A percentile compares a stretch with the other conserved stretches of the same genome.
Evolutionary conservation across 306 rosid species (phyloP).

Genomic region (Rubus idaeus): DNA sequence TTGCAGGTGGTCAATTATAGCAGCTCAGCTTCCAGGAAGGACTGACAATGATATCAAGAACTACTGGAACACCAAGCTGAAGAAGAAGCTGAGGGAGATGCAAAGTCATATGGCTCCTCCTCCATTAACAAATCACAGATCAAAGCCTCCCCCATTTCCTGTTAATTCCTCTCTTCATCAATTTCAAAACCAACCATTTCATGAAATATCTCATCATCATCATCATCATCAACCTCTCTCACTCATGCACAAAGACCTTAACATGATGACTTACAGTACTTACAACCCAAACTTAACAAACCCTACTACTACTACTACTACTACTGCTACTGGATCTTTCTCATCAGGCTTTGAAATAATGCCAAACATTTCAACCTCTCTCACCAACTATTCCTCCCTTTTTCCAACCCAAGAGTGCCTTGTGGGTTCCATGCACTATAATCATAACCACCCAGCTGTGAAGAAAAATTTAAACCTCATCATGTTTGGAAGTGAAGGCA

Average conservation of each 20-base stretch:
- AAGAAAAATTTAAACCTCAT: slow-evolving; percentile 34
- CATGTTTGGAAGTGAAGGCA: slow-evolving; percentile 70
- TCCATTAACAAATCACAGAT: not conserved
- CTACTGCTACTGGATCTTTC: slow-evolving; percentile 24
- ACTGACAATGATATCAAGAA: slow-evolving; percentile 95
- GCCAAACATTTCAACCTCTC: slow-evolving; percentile 28
- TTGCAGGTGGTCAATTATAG: slow-evolving; percentile 93
- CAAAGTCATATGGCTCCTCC: slow-evolving; percentile 24
- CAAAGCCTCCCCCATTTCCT: slow-evolving; percentile 32
- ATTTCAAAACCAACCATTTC: slow-evolving; percentile 18
- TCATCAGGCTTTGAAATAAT: slow-evolving; percentile 31
- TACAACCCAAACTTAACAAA: slow-evolving; percentile 18
- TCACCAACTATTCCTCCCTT: slow-evolving; percentile 31
- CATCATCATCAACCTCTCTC: slow-evolving; percentile 19
- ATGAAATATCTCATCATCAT: not conserved
- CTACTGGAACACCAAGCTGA: slow-evolving; percentile 96
- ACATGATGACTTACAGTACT: slow-evolving; percentile 7
- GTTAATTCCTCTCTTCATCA: not conserved
- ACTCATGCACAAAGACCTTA: slow-evolving; percentile 26
- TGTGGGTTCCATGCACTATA: slow-evolving; percentile 35
- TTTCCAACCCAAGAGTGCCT: slow-evolving; percentile 47
- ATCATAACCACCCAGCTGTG: slow-evolving; percentile 22
- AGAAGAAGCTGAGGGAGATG: slow-evolving; percentile 75
- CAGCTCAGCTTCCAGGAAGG: slow-evolving; percentile 87
- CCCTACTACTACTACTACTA: slow-evolving; percentile 13